A percentile compares a stretch with the other conserved stretches of the same genome.
Conservation (phyloP, 768 basidiomycete species). For the Hericium erinaceus region DNA sequence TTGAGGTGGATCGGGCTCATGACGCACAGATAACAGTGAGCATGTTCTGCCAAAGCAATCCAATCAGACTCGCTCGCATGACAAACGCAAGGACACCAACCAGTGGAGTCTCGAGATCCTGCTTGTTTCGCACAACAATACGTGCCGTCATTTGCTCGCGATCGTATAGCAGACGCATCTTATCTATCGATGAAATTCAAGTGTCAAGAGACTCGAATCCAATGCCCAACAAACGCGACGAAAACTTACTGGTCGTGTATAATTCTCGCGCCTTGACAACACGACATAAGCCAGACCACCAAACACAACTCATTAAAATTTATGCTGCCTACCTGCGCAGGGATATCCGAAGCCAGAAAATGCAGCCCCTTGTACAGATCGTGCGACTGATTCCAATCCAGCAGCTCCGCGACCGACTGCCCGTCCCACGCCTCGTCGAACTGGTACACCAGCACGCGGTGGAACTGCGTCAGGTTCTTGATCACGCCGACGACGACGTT, state of each 20-base stretch:
- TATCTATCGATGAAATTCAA: conserved; percentile 58
- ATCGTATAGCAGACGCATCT: conserved; percentile 70
- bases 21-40: conserved; percentile 74
- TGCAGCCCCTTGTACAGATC: conserved; percentile 67
- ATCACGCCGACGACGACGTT: conserved; percentile 65
- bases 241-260: conserved; percentile 11
- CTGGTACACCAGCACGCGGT: conserved; percentile 74
- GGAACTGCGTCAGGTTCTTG: conserved; percentile 75
- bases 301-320: not conserved
- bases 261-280: conserved; percentile 12
- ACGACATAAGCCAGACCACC: not conserved
- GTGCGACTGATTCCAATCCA: conserved; percentile 67
- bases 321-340: conserved; percentile 42
- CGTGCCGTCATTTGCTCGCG: conserved; percentile 64
- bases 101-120: conserved; percentile 60
- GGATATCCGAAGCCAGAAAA: conserved; percentile 64
- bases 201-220: conserved; percentile 34
- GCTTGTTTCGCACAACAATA: conserved; percentile 50
- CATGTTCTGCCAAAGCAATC: conserved; percentile 45
- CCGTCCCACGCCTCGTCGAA: conserved; percentile 79
- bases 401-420: conserved; percentile 67
- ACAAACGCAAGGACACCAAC: conserved; percentile 25
- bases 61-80: not conserved
- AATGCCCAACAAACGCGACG: too few relatives aligned
- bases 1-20: conserved; percentile 49